phyloP scores from a whole-genome alignment of 2,329 filamentous ascomycete genomes.

The Alternaria atra region DNA sequence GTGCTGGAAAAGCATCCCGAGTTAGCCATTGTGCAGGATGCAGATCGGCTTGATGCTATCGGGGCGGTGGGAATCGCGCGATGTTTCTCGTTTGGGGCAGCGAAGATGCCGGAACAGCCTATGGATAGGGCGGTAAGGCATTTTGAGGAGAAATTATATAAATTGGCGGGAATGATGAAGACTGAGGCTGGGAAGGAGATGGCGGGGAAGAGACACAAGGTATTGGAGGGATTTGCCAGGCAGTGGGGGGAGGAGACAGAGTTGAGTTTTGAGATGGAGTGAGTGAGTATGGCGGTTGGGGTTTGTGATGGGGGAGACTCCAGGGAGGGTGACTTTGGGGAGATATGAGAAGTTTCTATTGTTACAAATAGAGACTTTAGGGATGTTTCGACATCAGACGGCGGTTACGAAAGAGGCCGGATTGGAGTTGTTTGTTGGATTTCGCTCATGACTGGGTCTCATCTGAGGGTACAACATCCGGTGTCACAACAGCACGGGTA shows the following conservation, averaged over 20 bases:
- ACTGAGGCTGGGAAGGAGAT: slow-evolving; percentile 36
- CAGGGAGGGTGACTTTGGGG: too few relatives aligned
- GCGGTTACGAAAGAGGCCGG: too few relatives aligned
- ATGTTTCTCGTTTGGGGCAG: slow-evolving; percentile 77
- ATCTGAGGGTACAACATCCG: too few relatives aligned
- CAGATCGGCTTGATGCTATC: slow-evolving; percentile 89
- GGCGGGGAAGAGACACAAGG: slow-evolving; percentile 23
- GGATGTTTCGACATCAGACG: too few relatives aligned
- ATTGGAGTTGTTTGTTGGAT: too few relatives aligned
- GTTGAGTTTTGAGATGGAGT: slow-evolving; percentile 27
- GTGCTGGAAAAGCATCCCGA: slow-evolving; percentile 75
- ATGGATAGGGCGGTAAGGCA: slow-evolving; percentile 46
- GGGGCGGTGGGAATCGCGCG: slow-evolving; percentile 86
- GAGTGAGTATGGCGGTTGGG: too few relatives aligned
- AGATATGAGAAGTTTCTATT: too few relatives aligned
- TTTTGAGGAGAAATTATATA: slow-evolving; percentile 48
- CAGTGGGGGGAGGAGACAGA: slow-evolving; percentile 25
- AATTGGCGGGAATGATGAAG: slow-evolving; percentile 49
- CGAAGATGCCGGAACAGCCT: slow-evolving; percentile 35
- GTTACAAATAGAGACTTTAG: too few relatives aligned
- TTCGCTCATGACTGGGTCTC: too few relatives aligned
- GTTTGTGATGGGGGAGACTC: too few relatives aligned
- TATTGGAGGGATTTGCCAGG: slow-evolving; percentile 26
- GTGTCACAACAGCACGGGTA: too few relatives aligned
- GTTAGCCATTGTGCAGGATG: slow-evolving; percentile 87